These are phyloP conservation scores for Cordyceps javanica DNA, from an alignment of 2,329 filamentous ascomycete genomes.

Conservation along the genomic window DNA sequence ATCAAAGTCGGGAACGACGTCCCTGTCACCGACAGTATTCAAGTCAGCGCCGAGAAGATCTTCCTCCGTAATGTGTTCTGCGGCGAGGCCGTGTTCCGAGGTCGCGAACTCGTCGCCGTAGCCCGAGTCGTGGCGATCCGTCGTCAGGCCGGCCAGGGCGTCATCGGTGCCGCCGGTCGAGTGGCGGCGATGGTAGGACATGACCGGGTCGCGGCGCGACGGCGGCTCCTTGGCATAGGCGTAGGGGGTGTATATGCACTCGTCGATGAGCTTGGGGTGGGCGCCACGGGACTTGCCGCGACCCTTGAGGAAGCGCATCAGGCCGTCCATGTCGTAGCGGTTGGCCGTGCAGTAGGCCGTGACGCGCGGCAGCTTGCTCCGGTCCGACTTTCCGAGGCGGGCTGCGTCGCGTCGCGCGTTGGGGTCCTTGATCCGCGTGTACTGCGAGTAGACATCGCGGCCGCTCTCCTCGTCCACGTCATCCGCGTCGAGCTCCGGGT, in stretches of 20 bases:
- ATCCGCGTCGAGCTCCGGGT: conserved; percentile 75
- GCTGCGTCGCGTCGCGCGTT: conserved; percentile 89
- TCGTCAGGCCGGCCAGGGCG: conserved; percentile 26
- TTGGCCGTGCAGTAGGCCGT: conserved; percentile 96
- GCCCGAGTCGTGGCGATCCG: conserved; percentile 36
- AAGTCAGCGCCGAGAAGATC: conserved; percentile 29
- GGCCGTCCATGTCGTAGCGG: conserved; percentile 80
- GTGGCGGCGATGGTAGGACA: conserved; percentile 60
- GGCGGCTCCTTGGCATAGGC: conserved; percentile 54
- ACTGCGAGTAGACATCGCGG: conserved; percentile 94
- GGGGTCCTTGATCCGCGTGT: conserved; percentile 94
- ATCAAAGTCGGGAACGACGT: conserved; percentile 66
- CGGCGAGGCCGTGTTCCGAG: conserved; percentile 22
- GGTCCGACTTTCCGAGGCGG: conserved; percentile 85
- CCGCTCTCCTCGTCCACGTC: conserved; percentile 81
- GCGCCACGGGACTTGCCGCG: conserved; percentile 70
- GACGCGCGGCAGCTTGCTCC: conserved; percentile 78
- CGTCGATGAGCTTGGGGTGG: conserved; percentile 88
- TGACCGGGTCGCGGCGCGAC: conserved; percentile 30
- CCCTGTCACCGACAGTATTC: conserved; percentile 33
- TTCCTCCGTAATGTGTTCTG: conserved; percentile 23
- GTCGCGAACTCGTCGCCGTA: conserved; percentile 23
- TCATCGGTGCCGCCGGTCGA: conserved; percentile 56
- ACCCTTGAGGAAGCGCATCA: conserved; percentile 89
- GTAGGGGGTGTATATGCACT: conserved; percentile 96